Base-by-base conservation (phyloP, 495 filamentous ascomycete genomes). In the Daldinia grandis region DNA sequence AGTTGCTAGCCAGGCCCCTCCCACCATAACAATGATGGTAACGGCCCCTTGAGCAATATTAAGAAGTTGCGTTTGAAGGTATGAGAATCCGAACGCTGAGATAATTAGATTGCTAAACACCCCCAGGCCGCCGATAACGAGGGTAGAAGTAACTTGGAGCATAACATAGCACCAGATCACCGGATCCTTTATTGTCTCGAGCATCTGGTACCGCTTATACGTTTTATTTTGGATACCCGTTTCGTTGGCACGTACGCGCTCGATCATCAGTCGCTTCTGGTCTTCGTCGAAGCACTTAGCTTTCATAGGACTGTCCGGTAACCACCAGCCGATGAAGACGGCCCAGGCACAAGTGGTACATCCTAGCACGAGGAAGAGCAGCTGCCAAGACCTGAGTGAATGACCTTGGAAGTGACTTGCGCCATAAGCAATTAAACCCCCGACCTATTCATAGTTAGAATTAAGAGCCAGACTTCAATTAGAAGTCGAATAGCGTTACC, bases 221-320 rank as follows among this genome's bases (percentile, higher is more conserved):
- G 86, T 82, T 54, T 87, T 84, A 59, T 88, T 89, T 76, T 89
- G 86, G 9, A 89, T 81, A 51, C 87, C 87, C 0, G 87, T 88
- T 64, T 87, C 85, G 62, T 89, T 87, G 8, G 83, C 79, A 15
- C 85, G 77, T 7, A 89, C 72, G 9, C 87, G 79, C 65, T 87
- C 82, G 14, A 89, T 78, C 21, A 86, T 86, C 49, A 89, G 78
- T 12, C 78, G 77, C 33, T 87, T 85, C 67, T 89, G 81, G 57
- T 80, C 78, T 49, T 82, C 77, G 44, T 64, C 82, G 25, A 90
- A 81, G 33, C 86, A 87, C 27, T 80, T 83, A 5, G 87, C 86
- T 1, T 82, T 83, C 65, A 88, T 83, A 0, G 87, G 87, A 0
- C 85, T 85, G 65, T 88, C 86, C 0, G 87, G 87, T 35, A 90